Evolutionary conservation across 345 rosid genomes (phyloP), one percentile per base, ranked within the genome.

Genomic region (Melaleuca alternifolia): DNA sequence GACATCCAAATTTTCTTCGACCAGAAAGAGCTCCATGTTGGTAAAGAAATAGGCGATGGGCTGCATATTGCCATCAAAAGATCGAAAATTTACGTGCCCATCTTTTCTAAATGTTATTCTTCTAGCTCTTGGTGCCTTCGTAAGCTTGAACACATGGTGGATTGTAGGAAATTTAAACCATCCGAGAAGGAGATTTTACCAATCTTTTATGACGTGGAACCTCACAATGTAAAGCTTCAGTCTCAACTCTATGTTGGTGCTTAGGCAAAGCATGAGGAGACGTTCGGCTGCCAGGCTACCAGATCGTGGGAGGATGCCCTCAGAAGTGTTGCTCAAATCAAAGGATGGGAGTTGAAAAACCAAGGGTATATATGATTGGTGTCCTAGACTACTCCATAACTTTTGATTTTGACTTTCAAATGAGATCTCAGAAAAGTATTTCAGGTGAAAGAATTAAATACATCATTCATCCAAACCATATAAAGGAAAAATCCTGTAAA

Each of bases 221-320:
- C 77, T 30, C 0, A 3, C 0, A 23, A 65, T 65, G 23, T 65
- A 1, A 30, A 65, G 77, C 77, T 30, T 4, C 15, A 16, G 23
- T 30, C 77, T 65, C 1, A 15, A 30, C 6, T 0, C 1, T 65
- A 30, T 11, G 11, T 65, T 0, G 10, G 11, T 1, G 11, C 46
- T 30, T 16, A 30, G 46, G 3, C 1, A 0, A 1, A 65, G 23
- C 77, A 65, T 8, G 44, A 65, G 5, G 3, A 65, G 3, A 65
- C 1, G 44, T 65, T 7, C 1, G 77, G 11, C 41, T 3, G 11
- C 46, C 1, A 30, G 0, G 30, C n/a, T n/a, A n/a, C n/a, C n/a
- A n/a, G n/a, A n/a, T n/a, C n/a, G n/a, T n/a, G n/a, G n/a, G n/a
- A n/a, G n/a, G n/a, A n/a, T n/a, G n/a, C n/a, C n/a, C n/a, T n/a